These are phyloP conservation scores for Glycine soja DNA, from an alignment of 306 rosid species.

Conservation along the genomic window DNA sequence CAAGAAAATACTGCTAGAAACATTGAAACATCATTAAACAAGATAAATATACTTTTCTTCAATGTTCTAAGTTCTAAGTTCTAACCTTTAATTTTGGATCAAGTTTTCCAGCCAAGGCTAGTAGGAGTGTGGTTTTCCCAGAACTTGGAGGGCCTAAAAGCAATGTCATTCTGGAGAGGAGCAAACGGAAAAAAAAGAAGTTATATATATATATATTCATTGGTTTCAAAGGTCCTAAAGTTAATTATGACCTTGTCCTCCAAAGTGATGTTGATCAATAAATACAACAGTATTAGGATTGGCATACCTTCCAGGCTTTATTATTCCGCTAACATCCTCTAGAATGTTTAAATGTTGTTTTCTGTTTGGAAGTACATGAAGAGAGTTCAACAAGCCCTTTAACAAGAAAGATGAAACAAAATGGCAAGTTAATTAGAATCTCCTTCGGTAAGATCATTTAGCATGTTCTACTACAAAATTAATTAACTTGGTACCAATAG, in stretches of 20 bases:
- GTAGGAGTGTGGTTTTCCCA: constrained; percentile 79
- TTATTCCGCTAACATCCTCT: constrained; percentile 73
- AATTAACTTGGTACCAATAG: background rate
- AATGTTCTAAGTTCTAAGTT: background rate
- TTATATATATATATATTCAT: background rate
- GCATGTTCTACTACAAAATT: background rate
- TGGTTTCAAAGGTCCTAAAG: background rate
- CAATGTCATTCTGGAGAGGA: constrained; percentile 66
- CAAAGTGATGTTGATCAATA: constrained; percentile 1
- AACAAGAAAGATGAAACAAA: background rate
- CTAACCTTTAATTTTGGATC: constrained; percentile 68
- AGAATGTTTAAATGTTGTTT: constrained; percentile 62
- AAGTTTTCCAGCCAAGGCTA: constrained; percentile 82
- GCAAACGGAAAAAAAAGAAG: constrained; percentile 13
- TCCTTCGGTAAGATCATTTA: constrained; percentile 12
- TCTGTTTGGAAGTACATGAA: constrained; percentile 51
- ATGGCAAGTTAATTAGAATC: constrained; percentile 7
- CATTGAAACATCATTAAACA: background rate
- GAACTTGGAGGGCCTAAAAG: constrained; percentile 92
- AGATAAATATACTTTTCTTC: background rate
- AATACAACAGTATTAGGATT: background rate
- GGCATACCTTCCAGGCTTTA: constrained; percentile 76
- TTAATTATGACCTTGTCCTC: background rate
- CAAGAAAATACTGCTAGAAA: background rate
- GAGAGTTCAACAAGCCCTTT: constrained; percentile 52